Evolutionary conservation across 257 asterid species (phyloP).

Genomic region (Forsythia suspensa): DNA sequence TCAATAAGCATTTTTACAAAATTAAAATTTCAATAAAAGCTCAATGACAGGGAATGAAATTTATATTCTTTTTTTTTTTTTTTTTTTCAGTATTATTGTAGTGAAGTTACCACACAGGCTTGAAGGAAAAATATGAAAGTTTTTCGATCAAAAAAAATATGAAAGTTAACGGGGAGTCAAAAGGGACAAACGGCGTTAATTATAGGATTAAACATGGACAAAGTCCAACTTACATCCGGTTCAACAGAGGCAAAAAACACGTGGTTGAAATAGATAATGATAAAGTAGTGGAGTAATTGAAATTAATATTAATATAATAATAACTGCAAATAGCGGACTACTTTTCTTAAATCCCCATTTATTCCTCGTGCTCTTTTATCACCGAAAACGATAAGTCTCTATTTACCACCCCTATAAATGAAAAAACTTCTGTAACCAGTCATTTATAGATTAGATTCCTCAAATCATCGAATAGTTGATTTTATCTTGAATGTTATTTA

Average conservation of each 20-base stretch:
- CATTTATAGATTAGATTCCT: background rate
- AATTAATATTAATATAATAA: background rate
- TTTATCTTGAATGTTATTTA: background rate
- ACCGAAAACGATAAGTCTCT: background rate
- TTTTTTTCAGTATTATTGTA: no score
- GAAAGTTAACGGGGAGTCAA: background rate
- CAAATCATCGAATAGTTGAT: background rate
- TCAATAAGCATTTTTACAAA: no score
- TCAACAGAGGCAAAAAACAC: conserved; percentile 32
- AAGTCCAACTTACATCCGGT: conserved; percentile 12
- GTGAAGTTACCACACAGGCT: no score
- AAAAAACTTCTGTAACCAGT: background rate
- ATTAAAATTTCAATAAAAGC: no score
- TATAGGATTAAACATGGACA: background rate
- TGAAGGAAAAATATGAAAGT: background rate
- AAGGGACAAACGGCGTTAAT: conserved; percentile 15
- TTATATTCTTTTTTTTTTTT: no score
- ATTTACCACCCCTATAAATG: conserved; percentile 13
- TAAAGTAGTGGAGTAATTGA: background rate
- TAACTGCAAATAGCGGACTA: background rate
- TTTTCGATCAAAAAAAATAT: no score
- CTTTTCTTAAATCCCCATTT: conserved; percentile 31
- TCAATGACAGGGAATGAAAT: no score
- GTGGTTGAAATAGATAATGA: conserved; percentile 40
- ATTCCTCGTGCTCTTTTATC: conserved; percentile 56